Evolutionary conservation across 768 basidiomycete genomes (phyloP).

Genomic region (Mycena belliarum): DNA sequence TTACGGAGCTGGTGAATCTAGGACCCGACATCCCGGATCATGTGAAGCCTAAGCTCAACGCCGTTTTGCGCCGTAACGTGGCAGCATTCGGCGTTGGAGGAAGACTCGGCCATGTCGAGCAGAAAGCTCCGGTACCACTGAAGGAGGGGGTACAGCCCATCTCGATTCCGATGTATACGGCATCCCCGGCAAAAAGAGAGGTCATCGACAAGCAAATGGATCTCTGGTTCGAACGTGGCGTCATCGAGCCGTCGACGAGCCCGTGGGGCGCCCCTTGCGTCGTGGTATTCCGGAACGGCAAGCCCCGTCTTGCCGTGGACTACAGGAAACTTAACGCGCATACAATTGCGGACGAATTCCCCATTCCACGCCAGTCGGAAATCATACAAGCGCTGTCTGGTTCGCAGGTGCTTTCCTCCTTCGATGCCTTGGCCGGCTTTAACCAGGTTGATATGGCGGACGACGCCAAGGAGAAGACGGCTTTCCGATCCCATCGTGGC

Average conservation of each 20-base stretch:
- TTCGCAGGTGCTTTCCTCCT: too few relatives aligned
- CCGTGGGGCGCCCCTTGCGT: constrained; percentile 21
- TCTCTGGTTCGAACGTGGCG: constrained; percentile 27
- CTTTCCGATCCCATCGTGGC: too few relatives aligned
- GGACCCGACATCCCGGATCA: too few relatives aligned
- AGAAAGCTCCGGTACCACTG: not conserved
- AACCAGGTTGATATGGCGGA: too few relatives aligned
- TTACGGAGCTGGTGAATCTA: not conserved
- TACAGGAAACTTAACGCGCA: constrained; percentile 20
- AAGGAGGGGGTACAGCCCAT: constrained; percentile 18
- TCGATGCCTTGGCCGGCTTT: too few relatives aligned
- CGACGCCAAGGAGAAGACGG: too few relatives aligned
- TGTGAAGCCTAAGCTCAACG: too few relatives aligned
- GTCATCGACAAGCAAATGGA: constrained; percentile 32
- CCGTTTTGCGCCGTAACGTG: too few relatives aligned
- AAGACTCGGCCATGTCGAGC: too few relatives aligned
- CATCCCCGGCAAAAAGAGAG: constrained; percentile 25
- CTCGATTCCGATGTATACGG: constrained; percentile 24
- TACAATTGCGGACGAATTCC: not conserved
- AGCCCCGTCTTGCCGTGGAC: constrained; percentile 37
- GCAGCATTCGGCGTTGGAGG: too few relatives aligned
- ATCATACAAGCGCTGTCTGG: too few relatives aligned
- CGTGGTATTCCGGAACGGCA: constrained; percentile 38
- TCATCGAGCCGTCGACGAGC: constrained; percentile 34
- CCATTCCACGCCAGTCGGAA: too few relatives aligned